Base-by-base conservation (phyloP, 2,329 filamentous ascomycete species). In the Aspergillus hortae region DNA sequence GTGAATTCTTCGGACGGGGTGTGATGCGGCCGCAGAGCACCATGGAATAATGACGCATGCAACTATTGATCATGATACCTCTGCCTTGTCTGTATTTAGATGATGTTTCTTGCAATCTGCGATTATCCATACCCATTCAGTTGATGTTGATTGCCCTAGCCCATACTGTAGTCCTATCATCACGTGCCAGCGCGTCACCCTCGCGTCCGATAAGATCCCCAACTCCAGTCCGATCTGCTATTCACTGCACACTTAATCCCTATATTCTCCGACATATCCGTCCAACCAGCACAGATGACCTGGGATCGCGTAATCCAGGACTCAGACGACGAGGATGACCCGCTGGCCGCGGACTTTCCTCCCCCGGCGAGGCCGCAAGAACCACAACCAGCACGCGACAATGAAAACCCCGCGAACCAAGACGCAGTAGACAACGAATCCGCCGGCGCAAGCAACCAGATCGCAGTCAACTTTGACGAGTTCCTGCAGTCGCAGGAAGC, bases 1-100 rank as follows among this genome's bases (percentile, higher is more conserved):
- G 90, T 54, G 90, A 96, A 67, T 99, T 94, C 83, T 97, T 96
- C 77, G 92, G 92, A 1, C 78, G 92, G 52, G 92, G 94, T 1
- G 91, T 97, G 3, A 95, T 97, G 91, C 82, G 65, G 47, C 60
- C 70, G 21, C 68, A 70, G 52, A 63, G 55, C 53, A 68, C 63
- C 12, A 67, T 69, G 63, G 69, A 72, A 44, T 61, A 55, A 58
- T 59, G 49, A 54, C 51, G 49, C 45, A 12, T 33, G 27, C 27
- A 9, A 10, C 10, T 11, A 30, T 30, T 30, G 27, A 30, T 30
- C 27, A 38, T 52, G 52, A 49, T 53, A 51, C 52, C 49, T 48
- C 52, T 38, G 14, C 35, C 14, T 38, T 38, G 1, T 6, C 11
- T 44, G 42, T 47, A 46, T 46, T 42, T 51, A 44, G 45, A 43